These are phyloP conservation scores for Melastoma malabathricum DNA, from an alignment of 345 rosid species.

Conservation along the genomic window DNA sequence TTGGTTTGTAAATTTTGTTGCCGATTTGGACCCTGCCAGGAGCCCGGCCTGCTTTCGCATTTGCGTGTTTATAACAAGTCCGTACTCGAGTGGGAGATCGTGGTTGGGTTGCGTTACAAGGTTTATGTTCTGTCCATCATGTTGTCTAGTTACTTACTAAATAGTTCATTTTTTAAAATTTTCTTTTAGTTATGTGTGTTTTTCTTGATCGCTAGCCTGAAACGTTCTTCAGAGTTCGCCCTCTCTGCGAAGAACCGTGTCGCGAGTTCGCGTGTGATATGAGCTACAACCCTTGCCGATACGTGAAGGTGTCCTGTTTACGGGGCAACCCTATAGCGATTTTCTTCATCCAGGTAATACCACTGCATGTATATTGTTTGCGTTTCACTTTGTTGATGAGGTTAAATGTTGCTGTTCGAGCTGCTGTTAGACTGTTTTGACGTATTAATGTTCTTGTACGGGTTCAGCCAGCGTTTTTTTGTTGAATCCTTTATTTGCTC, in stretches of 20 bases:
- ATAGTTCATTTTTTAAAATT: background rate
- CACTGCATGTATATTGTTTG: too few relatives aligned
- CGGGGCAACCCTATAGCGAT: conserved; percentile 83
- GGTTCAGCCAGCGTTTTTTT: too few relatives aligned
- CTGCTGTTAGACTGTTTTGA: too few relatives aligned
- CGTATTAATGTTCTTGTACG: too few relatives aligned
- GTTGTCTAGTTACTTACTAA: background rate
- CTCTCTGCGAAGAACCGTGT: conserved; percentile 88
- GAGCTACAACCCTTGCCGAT: conserved; percentile 75
- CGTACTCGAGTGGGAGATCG: conserved; percentile 82
- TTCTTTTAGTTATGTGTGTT: background rate
- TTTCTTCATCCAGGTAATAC: conserved; percentile 67
- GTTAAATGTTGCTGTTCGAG: too few relatives aligned
- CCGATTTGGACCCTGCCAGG: conserved; percentile 28
- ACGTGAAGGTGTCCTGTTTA: conserved; percentile 68
- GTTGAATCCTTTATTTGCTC: too few relatives aligned
- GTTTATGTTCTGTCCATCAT: conserved; percentile 19
- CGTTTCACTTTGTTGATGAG: too few relatives aligned
- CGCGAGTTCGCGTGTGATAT: conserved; percentile 69
- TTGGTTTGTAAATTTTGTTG: background rate
- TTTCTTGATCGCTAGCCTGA: conserved; percentile 48
- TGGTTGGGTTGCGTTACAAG: conserved; percentile 73
- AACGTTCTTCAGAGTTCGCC: conserved; percentile 66
- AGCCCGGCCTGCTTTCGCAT: conserved; percentile 68
- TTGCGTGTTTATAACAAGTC: conserved; percentile 70